phyloP scores from a whole-genome alignment of 2,329 filamentous ascomycete genomes.

The Pezicula rhizophila region DNA sequence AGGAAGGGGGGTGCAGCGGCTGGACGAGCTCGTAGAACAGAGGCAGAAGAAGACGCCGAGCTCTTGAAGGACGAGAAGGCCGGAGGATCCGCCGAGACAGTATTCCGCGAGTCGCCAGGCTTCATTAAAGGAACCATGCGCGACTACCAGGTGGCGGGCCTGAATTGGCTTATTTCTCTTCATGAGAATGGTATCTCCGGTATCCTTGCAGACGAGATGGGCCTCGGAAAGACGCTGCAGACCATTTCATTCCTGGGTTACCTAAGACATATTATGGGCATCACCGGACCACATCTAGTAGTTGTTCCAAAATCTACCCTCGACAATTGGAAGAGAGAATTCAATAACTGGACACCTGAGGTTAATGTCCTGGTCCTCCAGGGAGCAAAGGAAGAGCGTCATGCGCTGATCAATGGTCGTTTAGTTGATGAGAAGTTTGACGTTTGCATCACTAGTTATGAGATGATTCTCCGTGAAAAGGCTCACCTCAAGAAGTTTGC shows the following conservation, averaged over 20 bases:
- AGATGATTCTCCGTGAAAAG: conserved; percentile 97
- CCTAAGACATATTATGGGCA: conserved; percentile 82
- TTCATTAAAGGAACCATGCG: conserved; percentile 87
- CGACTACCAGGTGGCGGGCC: conserved; percentile 90
- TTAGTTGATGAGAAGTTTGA: conserved; percentile 95
- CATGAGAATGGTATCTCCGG: conserved; percentile 99
- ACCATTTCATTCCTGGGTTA: conserved; percentile 97
- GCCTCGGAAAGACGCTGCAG: conserved; percentile 93
- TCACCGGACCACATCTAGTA: conserved; percentile 84
- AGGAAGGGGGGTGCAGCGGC: conserved; percentile 80
- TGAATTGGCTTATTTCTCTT: conserved; percentile 96
- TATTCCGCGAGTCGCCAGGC: conserved; percentile 90
- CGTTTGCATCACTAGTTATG: conserved; percentile 96
- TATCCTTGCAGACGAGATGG: conserved; percentile 98
- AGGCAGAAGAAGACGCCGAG: conserved; percentile 97
- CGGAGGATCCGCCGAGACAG: conserved; percentile 76
- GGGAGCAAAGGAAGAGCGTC: conserved; percentile 89
- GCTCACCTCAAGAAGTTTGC: conserved; percentile 93
- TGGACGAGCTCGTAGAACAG: conserved; percentile 78
- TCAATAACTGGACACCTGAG: conserved; percentile 88
- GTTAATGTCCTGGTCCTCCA: conserved; percentile 91
- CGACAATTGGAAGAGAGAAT: conserved; percentile 98
- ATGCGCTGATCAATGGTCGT: conserved; percentile 80
- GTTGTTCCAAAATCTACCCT: conserved; percentile 94
- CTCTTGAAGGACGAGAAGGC: conserved; percentile 79